phyloP scores from a whole-genome alignment of 2,329 filamentous ascomycete genomes.

The Penicillium vulpinum region DNA sequence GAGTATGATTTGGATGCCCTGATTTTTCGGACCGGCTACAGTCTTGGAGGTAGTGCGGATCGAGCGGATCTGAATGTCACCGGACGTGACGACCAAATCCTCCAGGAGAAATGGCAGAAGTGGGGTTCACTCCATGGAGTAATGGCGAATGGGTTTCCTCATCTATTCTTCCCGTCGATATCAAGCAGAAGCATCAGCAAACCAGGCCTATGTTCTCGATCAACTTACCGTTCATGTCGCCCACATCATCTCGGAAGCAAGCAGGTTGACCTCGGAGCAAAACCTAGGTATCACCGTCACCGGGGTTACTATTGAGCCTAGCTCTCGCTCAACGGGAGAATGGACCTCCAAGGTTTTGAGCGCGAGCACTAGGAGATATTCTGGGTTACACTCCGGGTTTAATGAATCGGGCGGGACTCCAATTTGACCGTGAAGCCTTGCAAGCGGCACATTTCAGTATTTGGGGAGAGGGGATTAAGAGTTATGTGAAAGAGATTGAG shows the following conservation, averaged over 20 bases:
- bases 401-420: conserved; percentile 51
- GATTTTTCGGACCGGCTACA: conserved; percentile 51
- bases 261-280: conserved; percentile 7
- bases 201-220: conserved; percentile 43
- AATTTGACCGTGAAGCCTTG: conserved; percentile 27
- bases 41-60: conserved; percentile 31
- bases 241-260: conserved; percentile 45
- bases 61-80: conserved; percentile 41
- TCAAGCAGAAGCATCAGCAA: conserved; percentile 46
- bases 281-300: neutral
- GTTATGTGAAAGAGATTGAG: conserved; percentile 29
- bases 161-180: conserved; percentile 51
- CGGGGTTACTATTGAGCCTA: conserved; percentile 42
- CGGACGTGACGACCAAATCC: conserved; percentile 47
- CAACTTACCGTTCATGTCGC: conserved; percentile 45
- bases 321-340: conserved; percentile 47
- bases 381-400: conserved; percentile 57
- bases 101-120: conserved; percentile 49
- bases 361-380: conserved; percentile 43
- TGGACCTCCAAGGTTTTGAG: conserved; percentile 49
- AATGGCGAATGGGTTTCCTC: conserved; percentile 53
- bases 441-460: conserved; percentile 30
- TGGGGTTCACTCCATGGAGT: conserved; percentile 57
- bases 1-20: conserved; percentile 53
- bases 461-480: conserved; percentile 35